Evolutionary conservation across 2,329 filamentous ascomycete genomes (phyloP), one percentile per base, ranked within the genome.

Genomic region (Lachnellula hyalina): DNA sequence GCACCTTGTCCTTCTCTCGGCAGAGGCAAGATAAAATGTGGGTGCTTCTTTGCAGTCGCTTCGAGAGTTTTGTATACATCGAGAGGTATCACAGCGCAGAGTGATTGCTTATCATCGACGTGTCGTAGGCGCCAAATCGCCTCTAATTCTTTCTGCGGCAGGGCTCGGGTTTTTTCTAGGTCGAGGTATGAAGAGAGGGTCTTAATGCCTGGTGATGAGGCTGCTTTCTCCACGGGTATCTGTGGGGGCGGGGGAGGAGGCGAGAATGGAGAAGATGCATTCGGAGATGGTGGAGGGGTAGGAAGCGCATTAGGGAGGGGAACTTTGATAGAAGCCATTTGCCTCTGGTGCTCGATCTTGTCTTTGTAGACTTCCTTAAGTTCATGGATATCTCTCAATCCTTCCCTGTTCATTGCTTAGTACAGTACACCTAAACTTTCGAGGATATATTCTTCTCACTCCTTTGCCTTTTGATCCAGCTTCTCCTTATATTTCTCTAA

Each of bases 91-190:
- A 84, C 80, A 28, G 94, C 95, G 74, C 90, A 95, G n/a, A 99
- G 82, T 12, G 86, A 88, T 59, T 84, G 80, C 0, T 85, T 76
- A 61, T 87, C 84, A 15, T 79, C 72, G 41, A 90, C 86, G 75
- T 96, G 90, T 50, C 90, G 87, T 25, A 96, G 82, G 23, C 93
- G 89, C 94, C 94, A 99, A 64, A 97, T 80, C 34, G 86, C 83
- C 65, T 90, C 86, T 53, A 99, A 86, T 71, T 97, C 92, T 70
- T 90, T 86, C 17, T 81, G 75, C 0, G 92, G 87, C 3, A 97
- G 84, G 46, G 74, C 70, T 51, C 81, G 79, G 52, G 84, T 84
- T 71, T 96, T 97, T 56, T 84, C 77, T 49, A 97, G 77, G 74
- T 97, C 88, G 66, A 99, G 75, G 73, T 82, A 89, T 45, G 83